Base-by-base conservation (phyloP, 352 stramenopile species). In the Thalassiosira mediterranea region DNA sequence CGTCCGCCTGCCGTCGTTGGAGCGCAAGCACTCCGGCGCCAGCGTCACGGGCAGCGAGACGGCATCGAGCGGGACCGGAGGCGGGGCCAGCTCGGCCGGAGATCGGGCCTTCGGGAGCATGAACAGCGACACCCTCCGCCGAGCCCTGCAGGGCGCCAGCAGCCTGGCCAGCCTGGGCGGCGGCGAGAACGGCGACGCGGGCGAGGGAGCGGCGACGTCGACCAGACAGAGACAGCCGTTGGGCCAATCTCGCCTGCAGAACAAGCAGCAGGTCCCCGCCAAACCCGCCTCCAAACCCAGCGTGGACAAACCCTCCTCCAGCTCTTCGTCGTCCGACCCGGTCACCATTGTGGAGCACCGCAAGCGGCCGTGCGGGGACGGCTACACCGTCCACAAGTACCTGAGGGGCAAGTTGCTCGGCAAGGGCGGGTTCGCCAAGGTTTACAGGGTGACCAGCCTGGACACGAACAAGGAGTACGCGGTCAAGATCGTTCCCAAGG, bases 381-480 rank as follows among this genome's bases (percentile, higher is more conserved):
- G 88, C 32, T 88, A 83, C 64, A 92, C 88, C 1, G 57, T 89
- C 13, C 89, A 94, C 74, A 83, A 82, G 40, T 98, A 98, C 81
- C 54, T 93, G 40, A 96, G 96, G 77, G 96, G 96, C 37, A 94
- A 95, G 60, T 91, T 98, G 59, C 89, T 98, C 19, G 96, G 96
- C 69, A 98, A 98, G 87, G 97, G 97, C 62, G 97, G 97, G 3
- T 99, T 99, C 83, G 97, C 97, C 19, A 96, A 97, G 34, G 98
- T 97, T 52, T 99, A 98, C 83, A 89, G 97, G 76, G 93, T 98
- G 38, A 97, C 93, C 42, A 96, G 94, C 56, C 80, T 98, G 44
- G 94, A 97, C 54, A 97, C 93, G 0, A 94, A 94, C 4, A 95
- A 94, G 38, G 86, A 94, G 38, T 98, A 98, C 80, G 97, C 97